These are phyloP conservation scores for Spathaspora boniae DNA, from an alignment of 805 yeast genomes.

Conservation along the genomic window DNA sequence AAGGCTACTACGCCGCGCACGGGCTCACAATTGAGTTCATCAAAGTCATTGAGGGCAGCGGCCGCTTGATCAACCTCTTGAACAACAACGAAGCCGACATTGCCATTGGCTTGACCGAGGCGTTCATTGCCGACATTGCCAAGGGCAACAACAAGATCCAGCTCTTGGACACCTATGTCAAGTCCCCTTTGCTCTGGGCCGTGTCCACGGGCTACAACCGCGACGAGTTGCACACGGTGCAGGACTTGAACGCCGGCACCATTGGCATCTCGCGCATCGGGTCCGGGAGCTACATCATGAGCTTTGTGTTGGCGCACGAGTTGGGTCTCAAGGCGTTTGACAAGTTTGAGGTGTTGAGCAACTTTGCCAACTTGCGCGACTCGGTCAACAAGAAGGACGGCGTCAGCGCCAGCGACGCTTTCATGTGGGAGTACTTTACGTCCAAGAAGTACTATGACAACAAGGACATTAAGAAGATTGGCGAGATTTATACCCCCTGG, in stretches of 20 bases:
- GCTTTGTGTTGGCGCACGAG: constrained; percentile 66
- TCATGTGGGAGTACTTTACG: constrained; percentile 96
- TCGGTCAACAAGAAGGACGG: constrained; percentile 62
- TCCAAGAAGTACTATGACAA: constrained; percentile 79
- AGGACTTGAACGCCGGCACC: constrained; percentile 54
- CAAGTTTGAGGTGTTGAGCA: constrained; percentile 56
- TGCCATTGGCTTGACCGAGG: constrained; percentile 89
- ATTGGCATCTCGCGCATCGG: constrained; percentile 88
- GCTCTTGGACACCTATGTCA: constrained; percentile 77
- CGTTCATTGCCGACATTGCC: constrained; percentile 78
- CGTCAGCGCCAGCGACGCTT: constrained; percentile 60
- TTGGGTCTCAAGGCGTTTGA: constrained; percentile 40
- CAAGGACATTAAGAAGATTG: constrained; percentile 76
- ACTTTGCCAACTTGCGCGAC: constrained; percentile 72
- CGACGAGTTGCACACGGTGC: constrained; percentile 46
- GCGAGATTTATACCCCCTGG: constrained; percentile 94
- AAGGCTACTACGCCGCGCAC: constrained; percentile 50
- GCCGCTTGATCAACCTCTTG: constrained; percentile 75
- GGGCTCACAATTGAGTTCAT: constrained; percentile 58
- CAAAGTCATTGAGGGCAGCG: constrained; percentile 84
- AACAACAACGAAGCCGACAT: constrained; percentile 63
- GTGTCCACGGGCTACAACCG: constrained; percentile 72
- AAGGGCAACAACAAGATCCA: constrained; percentile 64
- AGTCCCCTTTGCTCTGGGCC: constrained; percentile 88
- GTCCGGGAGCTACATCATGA: constrained; percentile 88